These are phyloP conservation scores for Cercis canadensis DNA, from an alignment of 306 rosid genomes.

Conservation along the genomic window DNA sequence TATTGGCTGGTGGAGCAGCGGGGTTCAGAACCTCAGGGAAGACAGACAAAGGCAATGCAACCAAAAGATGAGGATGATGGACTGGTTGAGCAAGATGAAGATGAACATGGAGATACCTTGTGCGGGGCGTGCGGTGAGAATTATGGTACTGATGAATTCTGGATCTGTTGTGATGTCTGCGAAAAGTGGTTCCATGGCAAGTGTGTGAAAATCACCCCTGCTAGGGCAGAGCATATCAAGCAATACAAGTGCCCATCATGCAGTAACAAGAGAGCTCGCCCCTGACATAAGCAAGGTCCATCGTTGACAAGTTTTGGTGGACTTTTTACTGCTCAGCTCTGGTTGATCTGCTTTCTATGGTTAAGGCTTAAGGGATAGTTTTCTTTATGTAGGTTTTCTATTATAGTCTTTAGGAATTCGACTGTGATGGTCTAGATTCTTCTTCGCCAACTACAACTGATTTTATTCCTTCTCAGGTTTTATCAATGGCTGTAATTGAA, in stretches of 20 bases:
- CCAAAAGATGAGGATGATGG: slow-evolving; percentile 73
- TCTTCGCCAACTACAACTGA: slow-evolving; percentile 45
- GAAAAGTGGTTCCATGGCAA: slow-evolving; percentile 97
- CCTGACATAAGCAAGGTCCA: slow-evolving; percentile 37
- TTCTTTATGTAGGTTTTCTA: not conserved
- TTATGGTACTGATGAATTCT: slow-evolving; percentile 84
- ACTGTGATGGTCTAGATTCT: slow-evolving; percentile 38
- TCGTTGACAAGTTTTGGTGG: slow-evolving; percentile 31
- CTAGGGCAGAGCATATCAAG: slow-evolving; percentile 91
- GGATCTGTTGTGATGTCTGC: slow-evolving; percentile 94
- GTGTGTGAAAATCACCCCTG: slow-evolving; percentile 93
- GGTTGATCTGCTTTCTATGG: slow-evolving; percentile 32
- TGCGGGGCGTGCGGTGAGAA: slow-evolving; percentile 93
- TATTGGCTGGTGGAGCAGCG: slow-evolving; percentile 51
- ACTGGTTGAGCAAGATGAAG: slow-evolving; percentile 76
- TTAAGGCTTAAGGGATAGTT: slow-evolving; percentile 20
- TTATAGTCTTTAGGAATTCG: slow-evolving; percentile 43
- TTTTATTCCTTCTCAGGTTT: slow-evolving; percentile 35
- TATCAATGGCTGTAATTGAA: slow-evolving; percentile 39
- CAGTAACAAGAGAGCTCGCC: slow-evolving; percentile 86
- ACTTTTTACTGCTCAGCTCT: slow-evolving; percentile 32
- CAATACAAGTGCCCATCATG: slow-evolving; percentile 98
- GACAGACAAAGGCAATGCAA: slow-evolving; percentile 47
- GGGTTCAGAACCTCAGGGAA: slow-evolving; percentile 60
- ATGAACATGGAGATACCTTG: slow-evolving; percentile 86